phyloP scores from a whole-genome alignment of 768 basidiomycete species.

The Calocybe cyanea region DNA sequence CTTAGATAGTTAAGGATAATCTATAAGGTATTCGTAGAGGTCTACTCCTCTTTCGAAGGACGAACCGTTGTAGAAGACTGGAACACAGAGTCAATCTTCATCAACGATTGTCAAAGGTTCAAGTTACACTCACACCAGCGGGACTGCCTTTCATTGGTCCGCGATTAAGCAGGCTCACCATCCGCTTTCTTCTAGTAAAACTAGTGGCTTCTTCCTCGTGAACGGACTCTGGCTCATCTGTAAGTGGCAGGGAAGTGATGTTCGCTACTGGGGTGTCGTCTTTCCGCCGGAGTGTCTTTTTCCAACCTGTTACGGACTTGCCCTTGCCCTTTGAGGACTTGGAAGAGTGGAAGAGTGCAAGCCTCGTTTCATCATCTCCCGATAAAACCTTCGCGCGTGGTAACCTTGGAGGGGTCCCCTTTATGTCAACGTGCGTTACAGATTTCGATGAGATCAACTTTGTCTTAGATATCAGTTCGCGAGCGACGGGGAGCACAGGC shows the following conservation, averaged over 20 bases:
- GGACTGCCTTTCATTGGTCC: not conserved
- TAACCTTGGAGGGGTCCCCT: slow-evolving; percentile 25
- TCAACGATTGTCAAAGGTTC: too few relatives aligned
- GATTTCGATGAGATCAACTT: slow-evolving; percentile 54
- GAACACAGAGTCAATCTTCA: too few relatives aligned
- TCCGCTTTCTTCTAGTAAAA: slow-evolving; percentile 22
- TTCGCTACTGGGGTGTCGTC: slow-evolving; percentile 18
- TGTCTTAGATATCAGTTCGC: slow-evolving; percentile 74
- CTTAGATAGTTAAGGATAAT: too few relatives aligned
- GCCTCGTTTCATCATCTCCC: slow-evolving; percentile 13
- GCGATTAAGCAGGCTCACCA: slow-evolving; percentile 30
- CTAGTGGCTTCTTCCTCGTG: slow-evolving; percentile 8
- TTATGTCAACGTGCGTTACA: slow-evolving; percentile 27
- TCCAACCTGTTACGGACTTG: slow-evolving; percentile 21
- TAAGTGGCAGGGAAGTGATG: slow-evolving; percentile 29
- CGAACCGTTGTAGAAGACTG: too few relatives aligned
- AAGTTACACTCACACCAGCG: too few relatives aligned
- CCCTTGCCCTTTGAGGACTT: slow-evolving; percentile 4
- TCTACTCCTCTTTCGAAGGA: too few relatives aligned
- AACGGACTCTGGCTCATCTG: slow-evolving; percentile 40
- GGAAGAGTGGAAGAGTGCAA: slow-evolving; percentile 8
- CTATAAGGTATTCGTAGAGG: too few relatives aligned
- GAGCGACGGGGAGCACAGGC: slow-evolving; percentile 74
- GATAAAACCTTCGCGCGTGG: slow-evolving; percentile 21
- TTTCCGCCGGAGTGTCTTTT: slow-evolving; percentile 25